Conservation (phyloP, 805 yeast genomes). For the Ogataea pilisensis region DNA sequence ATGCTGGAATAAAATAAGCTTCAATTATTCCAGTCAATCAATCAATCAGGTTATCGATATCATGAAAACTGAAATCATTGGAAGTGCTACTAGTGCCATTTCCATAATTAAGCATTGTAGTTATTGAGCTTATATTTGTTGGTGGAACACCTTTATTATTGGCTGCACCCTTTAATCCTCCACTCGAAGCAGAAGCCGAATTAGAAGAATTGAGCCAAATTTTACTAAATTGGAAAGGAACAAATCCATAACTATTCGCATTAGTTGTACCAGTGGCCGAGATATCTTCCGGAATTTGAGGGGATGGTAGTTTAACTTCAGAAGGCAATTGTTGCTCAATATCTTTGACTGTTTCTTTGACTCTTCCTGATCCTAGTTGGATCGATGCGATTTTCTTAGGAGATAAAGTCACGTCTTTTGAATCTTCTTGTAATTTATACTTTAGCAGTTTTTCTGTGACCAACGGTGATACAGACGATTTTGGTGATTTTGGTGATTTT, state of each 20-base stretch:
- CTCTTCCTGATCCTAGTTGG: slow-evolving; percentile 22
- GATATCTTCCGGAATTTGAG: not conserved
- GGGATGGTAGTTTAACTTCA: slow-evolving; percentile 11
- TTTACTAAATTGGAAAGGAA: slow-evolving; percentile 1
- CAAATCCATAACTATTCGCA: not conserved
- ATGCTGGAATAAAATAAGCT: not conserved
- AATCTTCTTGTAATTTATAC: slow-evolving; percentile 10
- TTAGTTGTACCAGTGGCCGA: not conserved
- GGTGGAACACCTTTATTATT: too few species aligned
- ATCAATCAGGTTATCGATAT: slow-evolving; percentile 20
- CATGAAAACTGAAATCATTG: slow-evolving; percentile 13
- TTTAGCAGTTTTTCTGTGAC: slow-evolving; percentile 7
- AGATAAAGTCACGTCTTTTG: slow-evolving; percentile 13
- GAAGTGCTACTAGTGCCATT: not conserved
- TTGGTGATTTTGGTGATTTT: not conserved
- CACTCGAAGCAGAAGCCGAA: not conserved
- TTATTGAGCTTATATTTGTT: not conserved
- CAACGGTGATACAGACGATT: not conserved
- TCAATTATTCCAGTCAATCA: not conserved
- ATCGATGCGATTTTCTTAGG: slow-evolving; percentile 17
- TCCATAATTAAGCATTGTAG: not conserved
- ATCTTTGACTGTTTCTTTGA: slow-evolving; percentile 24
- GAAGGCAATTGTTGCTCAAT: slow-evolving; percentile 19
- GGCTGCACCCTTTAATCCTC: too few species aligned
- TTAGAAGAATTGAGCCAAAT: slow-evolving; percentile 3